phyloP scores from a whole-genome alignment of 176 grass and related monocot species.

The Oryza longistaminata region DNA sequence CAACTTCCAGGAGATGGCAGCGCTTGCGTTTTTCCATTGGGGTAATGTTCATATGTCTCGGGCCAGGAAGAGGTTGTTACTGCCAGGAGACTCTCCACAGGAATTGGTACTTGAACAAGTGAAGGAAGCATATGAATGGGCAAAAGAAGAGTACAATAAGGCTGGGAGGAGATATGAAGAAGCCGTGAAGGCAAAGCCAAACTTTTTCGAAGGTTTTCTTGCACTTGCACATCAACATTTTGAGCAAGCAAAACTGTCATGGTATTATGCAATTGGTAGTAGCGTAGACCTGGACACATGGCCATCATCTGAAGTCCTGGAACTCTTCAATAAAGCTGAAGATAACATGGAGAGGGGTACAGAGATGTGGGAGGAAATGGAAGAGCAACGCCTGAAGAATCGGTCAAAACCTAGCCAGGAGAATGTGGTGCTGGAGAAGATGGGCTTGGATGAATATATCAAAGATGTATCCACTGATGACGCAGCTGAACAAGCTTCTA shows the following conservation, averaged over 20 bases:
- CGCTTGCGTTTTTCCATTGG: constrained; percentile 90
- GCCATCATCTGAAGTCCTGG: constrained; percentile 49
- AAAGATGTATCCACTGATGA: constrained; percentile 69
- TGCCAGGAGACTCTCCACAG: constrained; percentile 54
- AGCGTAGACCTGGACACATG: constrained; percentile 39
- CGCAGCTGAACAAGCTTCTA: constrained; percentile 52
- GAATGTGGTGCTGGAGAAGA: constrained; percentile 56
- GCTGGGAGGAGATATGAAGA: constrained; percentile 67
- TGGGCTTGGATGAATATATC: constrained; percentile 66
- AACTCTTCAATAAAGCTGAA: constrained; percentile 73
- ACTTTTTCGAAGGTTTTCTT: constrained; percentile 83
- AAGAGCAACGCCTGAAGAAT: constrained; percentile 64
- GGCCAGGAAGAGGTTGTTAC: constrained; percentile 73
- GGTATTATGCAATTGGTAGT: constrained; percentile 69
- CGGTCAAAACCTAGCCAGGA: constrained; percentile 57
- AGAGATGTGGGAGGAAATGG: constrained; percentile 69
- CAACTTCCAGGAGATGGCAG: constrained; percentile 91
- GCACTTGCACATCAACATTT: constrained; percentile 73
- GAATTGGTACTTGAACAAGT: constrained; percentile 58
- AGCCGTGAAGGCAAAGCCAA: constrained; percentile 55
- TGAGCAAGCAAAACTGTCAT: constrained; percentile 77
- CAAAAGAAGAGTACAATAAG: constrained; percentile 58
- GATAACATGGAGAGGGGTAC: constrained; percentile 71
- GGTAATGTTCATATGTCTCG: constrained; percentile 89
- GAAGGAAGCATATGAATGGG: constrained; percentile 67